A percentile compares a stretch with the other conserved stretches of the same genome.
Evolutionary conservation across 495 filamentous ascomycete genomes (phyloP).

Genomic region (Chaetomium cochliodes): DNA sequence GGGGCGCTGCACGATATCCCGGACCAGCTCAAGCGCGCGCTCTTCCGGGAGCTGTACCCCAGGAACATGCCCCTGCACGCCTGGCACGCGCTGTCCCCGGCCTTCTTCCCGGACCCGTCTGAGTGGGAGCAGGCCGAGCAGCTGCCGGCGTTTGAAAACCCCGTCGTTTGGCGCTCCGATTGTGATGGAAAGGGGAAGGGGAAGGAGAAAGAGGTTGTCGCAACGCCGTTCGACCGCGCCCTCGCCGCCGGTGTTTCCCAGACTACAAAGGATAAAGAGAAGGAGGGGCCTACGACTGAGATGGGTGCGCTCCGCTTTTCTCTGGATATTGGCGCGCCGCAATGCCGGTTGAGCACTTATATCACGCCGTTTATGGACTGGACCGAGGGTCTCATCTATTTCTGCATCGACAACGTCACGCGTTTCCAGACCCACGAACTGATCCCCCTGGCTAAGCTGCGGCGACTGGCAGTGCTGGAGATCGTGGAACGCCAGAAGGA

Average conservation of each 20-base stretch:
- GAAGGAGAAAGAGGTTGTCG: too few relatives aligned
- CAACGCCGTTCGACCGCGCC: too few relatives aligned
- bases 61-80: neutral
- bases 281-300: neutral
- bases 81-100: too few relatives aligned
- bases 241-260: too few relatives aligned
- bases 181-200: too few relatives aligned
- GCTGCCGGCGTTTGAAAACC: too few relatives aligned
- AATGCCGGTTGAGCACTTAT: constrained; percentile 25
- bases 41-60: constrained; percentile 25
- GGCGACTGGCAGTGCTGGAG: constrained; percentile 38
- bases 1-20: constrained; percentile 23
- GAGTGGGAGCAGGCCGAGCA: too few relatives aligned
- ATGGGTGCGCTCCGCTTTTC: constrained; percentile 6
- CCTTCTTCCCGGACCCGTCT: too few relatives aligned
- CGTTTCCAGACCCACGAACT: constrained; percentile 28
- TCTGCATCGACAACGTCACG: constrained; percentile 28
- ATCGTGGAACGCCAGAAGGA: constrained; percentile 20
- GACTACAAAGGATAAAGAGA: neutral
- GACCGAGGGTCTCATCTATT: constrained; percentile 32
- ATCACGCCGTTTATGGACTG: constrained; percentile 24
- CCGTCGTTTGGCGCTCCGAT: too few relatives aligned
- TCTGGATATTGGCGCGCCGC: constrained; percentile 17
- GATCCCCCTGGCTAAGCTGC: constrained; percentile 30
- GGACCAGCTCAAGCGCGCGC: constrained; percentile 6